Percentiles rank a stretch among this genome's conserved stretches.
phyloP scores from a whole-genome alignment of 176 grass and related monocot species.

The Oryza coarctata region DNA sequence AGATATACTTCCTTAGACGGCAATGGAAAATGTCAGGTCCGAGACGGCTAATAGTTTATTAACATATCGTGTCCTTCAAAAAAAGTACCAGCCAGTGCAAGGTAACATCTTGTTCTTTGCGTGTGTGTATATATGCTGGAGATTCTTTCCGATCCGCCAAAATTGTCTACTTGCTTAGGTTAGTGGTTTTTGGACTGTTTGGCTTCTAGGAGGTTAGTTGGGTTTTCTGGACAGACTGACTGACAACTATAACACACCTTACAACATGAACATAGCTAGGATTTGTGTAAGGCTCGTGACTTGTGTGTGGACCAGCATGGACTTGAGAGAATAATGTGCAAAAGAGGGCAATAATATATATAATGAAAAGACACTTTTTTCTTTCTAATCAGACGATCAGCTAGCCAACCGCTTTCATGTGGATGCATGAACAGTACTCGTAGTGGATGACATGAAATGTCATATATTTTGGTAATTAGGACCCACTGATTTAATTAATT shows the following conservation, averaged over 20 bases:
- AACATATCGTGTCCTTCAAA: background rate
- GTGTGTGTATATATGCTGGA: background rate
- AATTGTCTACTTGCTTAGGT: background rate
- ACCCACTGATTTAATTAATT: background rate
- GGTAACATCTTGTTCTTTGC: background rate
- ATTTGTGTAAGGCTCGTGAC: background rate
- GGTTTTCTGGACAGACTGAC: background rate
- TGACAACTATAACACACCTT: background rate
- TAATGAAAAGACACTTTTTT: background rate
- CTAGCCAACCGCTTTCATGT: background rate
- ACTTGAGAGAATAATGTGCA: background rate
- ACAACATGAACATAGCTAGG: too few relatives aligned
- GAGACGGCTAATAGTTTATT: too few relatives aligned
- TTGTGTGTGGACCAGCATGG: background rate
- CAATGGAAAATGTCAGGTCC: too few relatives aligned
- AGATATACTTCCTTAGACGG: too few relatives aligned
- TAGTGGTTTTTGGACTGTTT: background rate
- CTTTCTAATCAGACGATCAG: background rate
- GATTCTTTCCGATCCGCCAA: background rate
- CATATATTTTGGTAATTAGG: background rate
- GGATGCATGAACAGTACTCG: background rate
- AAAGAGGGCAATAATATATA: background rate
- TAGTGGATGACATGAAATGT: background rate
- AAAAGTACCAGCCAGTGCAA: background rate
- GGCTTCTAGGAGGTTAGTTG: background rate